Conservation (phyloP, 208 protist species). For the Angomonas desouzai region DNA sequence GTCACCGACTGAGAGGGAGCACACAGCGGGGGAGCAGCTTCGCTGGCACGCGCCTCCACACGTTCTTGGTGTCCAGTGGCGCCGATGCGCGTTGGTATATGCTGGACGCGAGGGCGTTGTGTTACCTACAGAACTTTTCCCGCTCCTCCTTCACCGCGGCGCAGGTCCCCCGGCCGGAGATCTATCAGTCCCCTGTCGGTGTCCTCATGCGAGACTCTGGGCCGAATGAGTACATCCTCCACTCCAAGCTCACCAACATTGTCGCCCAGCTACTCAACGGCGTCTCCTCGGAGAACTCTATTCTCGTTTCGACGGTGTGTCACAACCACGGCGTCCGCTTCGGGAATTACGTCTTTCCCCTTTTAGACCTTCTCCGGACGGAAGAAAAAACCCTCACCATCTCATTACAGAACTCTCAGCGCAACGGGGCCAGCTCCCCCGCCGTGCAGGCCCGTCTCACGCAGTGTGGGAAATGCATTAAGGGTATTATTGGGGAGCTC, state of each 20-base stretch:
- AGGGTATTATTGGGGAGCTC: slow-evolving; percentile 41
- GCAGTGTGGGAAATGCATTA: slow-evolving; percentile 35
- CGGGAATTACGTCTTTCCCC: slow-evolving; percentile 43
- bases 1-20: not conserved
- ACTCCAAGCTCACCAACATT: slow-evolving; percentile 41
- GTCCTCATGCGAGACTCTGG: slow-evolving; percentile 24
- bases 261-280: slow-evolving; percentile 38
- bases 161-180: slow-evolving; percentile 35
- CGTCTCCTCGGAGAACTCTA: slow-evolving; percentile 20
- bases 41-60: slow-evolving; percentile 13
- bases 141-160: slow-evolving; percentile 24
- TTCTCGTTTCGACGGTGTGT: slow-evolving; percentile 37
- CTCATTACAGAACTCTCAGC: slow-evolving; percentile 26
- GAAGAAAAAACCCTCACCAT: slow-evolving; percentile 33
- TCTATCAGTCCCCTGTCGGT: slow-evolving; percentile 25
- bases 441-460: slow-evolving; percentile 30
- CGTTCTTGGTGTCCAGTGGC: slow-evolving; percentile 27
- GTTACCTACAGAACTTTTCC: slow-evolving; percentile 29
- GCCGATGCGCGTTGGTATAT: slow-evolving; percentile 54
- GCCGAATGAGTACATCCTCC: slow-evolving; percentile 42
- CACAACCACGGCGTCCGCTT: slow-evolving; percentile 46
- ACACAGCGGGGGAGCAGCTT: slow-evolving; percentile 11
- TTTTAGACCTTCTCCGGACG: slow-evolving; percentile 33
- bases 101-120: slow-evolving; percentile 36
- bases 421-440: slow-evolving; percentile 28